Evolutionary conservation across 2,329 filamentous ascomycete species (phyloP), one percentile per base, ranked within the genome.

Genomic region (Colletotrichum plurivorum): DNA sequence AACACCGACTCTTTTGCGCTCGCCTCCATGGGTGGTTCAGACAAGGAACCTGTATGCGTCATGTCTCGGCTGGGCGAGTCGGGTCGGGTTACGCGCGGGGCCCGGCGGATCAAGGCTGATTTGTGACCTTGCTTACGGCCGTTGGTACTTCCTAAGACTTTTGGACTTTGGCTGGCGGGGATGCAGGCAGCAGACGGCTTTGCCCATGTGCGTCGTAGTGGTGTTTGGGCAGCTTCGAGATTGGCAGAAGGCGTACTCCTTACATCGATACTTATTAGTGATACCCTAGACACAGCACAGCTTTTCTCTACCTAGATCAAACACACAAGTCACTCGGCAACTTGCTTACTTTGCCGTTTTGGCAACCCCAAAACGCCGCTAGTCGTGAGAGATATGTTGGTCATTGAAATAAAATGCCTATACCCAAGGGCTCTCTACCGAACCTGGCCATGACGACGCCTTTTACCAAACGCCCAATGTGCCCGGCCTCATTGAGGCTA

Each of bases 1-100:
- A 99, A 98, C 77, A 99, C 96, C 0, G 95, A 98, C 78, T 90
- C 88, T 2, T 92, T 92, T 83, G 94, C 95, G 6, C 82, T 99
- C 61, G 94, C 94, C 1, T 97, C 94, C 3, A 97, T 98, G 93
- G 89, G 92, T 45, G 93, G 92, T 2, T 87, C 89, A 27, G 95
- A 98, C 73, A 85, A 84, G 54, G 88, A 89, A 62, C 94, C 96
- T 0, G 83, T 89, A 41, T 96, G 93, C 73, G 92, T 95, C 67
- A 98, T 99, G 94, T 97, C 94, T 70, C 91, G 96, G 59, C 91
- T 88, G 53, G 78, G 80, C 4, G 79, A 84, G 52, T 78, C 85
- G 73, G 84, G 85, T 73, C 83, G 84, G 31, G 87, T 90, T 56
- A 85, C 85, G 63, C 83, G 84, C 68, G 87, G 90, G 9, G 88